Evolutionary conservation across 768 basidiomycete genomes (phyloP).

Genomic region (Suillus ampliporus): DNA sequence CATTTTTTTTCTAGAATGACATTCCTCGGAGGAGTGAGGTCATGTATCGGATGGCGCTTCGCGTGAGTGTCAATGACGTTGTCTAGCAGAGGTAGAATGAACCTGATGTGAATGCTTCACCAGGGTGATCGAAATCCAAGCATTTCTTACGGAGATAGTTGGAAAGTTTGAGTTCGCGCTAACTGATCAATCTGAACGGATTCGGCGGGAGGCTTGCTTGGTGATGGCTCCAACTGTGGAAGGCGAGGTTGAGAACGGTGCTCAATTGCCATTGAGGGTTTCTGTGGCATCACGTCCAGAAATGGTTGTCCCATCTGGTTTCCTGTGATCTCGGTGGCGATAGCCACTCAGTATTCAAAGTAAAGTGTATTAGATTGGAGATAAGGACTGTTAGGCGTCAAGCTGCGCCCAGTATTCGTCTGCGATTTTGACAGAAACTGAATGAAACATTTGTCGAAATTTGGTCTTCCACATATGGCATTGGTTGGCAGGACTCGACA

Average conservation of each 20-base stretch:
- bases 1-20: slow-evolving; percentile 30
- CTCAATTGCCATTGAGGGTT: slow-evolving; percentile 39
- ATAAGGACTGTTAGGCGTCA: too few relatives aligned
- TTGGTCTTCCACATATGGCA: too few relatives aligned
- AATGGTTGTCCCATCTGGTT: too few relatives aligned
- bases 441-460: too few relatives aligned
- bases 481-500: too few relatives aligned
- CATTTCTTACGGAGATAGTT: slow-evolving; percentile 61
- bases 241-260: slow-evolving; percentile 36
- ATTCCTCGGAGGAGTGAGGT: slow-evolving; percentile 28
- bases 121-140: slow-evolving; percentile 57
- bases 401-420: too few relatives aligned
- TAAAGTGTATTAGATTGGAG: too few relatives aligned
- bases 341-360: too few relatives aligned
- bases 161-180: slow-evolving; percentile 56
- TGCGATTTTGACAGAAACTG: too few relatives aligned
- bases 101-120: neutral
- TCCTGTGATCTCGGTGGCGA: too few relatives aligned
- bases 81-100: neutral
- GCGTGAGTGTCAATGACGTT: slow-evolving; percentile 24
- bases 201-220: slow-evolving; percentile 35
- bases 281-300: slow-evolving; percentile 25
- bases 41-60: slow-evolving; percentile 40
- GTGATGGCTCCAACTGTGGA: slow-evolving; percentile 43
- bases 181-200: slow-evolving; percentile 32